These are phyloP conservation scores for Corynascus novoguineensis DNA, from an alignment of 495 filamentous ascomycete species.

Conservation along the genomic window DNA sequence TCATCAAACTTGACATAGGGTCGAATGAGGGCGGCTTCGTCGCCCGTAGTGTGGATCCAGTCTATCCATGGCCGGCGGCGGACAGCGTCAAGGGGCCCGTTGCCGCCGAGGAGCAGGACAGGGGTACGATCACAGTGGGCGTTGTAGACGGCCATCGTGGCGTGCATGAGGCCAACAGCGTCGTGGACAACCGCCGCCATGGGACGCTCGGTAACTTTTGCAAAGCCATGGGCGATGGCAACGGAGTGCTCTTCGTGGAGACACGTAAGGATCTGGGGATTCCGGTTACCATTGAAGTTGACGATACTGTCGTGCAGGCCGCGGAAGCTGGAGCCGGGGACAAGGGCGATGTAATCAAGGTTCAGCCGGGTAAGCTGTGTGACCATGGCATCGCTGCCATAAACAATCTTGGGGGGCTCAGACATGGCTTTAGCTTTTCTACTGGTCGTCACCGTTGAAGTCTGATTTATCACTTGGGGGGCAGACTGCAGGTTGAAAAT, in stretches of 20 bases:
- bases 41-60: neutral
- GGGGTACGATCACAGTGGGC: neutral
- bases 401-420: neutral
- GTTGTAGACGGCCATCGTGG: neutral
- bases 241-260: constrained; percentile 6
- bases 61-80: neutral
- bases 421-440: no score
- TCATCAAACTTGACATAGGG: constrained; percentile 6
- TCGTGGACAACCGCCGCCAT: constrained; percentile 3
- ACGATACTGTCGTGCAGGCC: constrained; percentile 7
- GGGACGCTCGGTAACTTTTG: neutral
- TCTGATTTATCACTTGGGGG: no score
- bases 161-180: constrained; percentile 6
- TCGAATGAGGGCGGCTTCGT: neutral
- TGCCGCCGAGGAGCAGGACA: neutral
- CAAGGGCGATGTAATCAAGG: neutral
- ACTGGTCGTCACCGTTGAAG: no score
- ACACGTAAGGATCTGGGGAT: neutral
- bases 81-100: neutral
- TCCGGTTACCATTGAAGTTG: neutral
- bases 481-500: no score
- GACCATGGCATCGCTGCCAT: constrained; percentile 8
- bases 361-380: neutral
- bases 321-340: constrained; percentile 5
- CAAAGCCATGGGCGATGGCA: constrained; percentile 3